Base-by-base conservation (phyloP, 2,329 filamentous ascomycete genomes). In the Rasamsonia emersonii region DNA sequence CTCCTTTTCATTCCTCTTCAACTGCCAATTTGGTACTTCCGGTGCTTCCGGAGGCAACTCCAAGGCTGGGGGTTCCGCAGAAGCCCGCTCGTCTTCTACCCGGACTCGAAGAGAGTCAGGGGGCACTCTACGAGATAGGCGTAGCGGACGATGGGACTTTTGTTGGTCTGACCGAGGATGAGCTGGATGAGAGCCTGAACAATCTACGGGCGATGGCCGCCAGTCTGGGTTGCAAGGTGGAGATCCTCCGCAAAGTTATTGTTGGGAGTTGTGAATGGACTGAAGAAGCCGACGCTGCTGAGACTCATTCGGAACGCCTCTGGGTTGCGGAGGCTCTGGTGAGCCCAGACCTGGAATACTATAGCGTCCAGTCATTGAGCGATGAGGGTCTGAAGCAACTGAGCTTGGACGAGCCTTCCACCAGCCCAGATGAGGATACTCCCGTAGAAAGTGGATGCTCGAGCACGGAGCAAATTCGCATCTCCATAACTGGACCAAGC, bases 51-150 rank as follows among this genome's bases (percentile, higher is more conserved):
- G 77, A 88, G 33, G 60, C 58, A 32, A 67, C 70, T 6, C 54
- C 65, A 5, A 75, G 77, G 40, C 65, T 86, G 5, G 77, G 65
- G 15, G 59, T 63, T 9, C 67, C 67, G 19, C 62, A 64, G 15
- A 67, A 69, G 42, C 71, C 71, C 5, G 64, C 65, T 24, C 70
- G 67, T 30, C 59, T 79, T 18, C 58, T 77, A 9, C 73, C 88
- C 2, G 86, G 91, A 0, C 65, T 98, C 6, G 89, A 96, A 53
- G 88, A 94, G 54, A 95, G 86, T 10, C 81, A 85, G 44, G 91
- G 91, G 4, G 91, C 91, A 1, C 61, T 96, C 30, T 98, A 98
- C 47, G 89, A 98, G 57, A 93, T 98, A 55, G 91, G 91, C 0
- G 86, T 98, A 7, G 82, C 88, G 17, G 91, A 98, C 55, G 86